Evolutionary conservation across 306 rosid genomes (phyloP).

Genomic region (Gastrolobium villosum): DNA sequence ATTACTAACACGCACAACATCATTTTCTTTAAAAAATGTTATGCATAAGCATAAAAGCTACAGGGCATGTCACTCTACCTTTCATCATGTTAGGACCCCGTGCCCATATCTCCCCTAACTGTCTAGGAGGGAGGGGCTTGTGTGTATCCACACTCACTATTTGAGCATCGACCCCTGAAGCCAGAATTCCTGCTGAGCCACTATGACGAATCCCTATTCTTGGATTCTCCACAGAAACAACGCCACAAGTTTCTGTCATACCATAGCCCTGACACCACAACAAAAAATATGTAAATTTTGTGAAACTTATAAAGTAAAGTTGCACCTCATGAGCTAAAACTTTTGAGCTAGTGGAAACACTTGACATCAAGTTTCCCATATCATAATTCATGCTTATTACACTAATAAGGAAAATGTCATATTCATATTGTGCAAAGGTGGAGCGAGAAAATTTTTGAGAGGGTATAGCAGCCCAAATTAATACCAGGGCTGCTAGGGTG

Average conservation of each 20-base stretch:
- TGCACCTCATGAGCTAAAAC: too few relatives aligned
- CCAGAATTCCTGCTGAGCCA: conserved; percentile 79
- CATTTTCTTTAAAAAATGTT: too few relatives aligned
- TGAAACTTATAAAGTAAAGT: neutral
- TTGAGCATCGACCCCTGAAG: conserved; percentile 72
- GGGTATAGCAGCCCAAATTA: too few relatives aligned
- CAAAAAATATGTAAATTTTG: neutral
- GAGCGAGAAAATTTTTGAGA: too few relatives aligned
- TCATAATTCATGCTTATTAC: too few relatives aligned
- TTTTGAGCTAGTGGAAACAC: too few relatives aligned
- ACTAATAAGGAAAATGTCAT: too few relatives aligned
- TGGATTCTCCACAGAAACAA: conserved; percentile 62
- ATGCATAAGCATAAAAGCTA: neutral
- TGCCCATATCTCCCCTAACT: conserved; percentile 84
- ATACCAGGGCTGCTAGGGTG: too few relatives aligned
- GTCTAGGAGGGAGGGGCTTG: conserved; percentile 79
- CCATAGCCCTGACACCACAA: conserved; percentile 71
- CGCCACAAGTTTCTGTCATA: conserved; percentile 88
- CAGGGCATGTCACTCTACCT: conserved; percentile 51
- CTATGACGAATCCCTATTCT: conserved; percentile 59
- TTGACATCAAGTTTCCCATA: too few relatives aligned
- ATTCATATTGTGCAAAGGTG: too few relatives aligned
- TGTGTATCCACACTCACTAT: conserved; percentile 69
- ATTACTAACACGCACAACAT: too few relatives aligned
- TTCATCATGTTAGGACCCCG: conserved; percentile 87